These are phyloP conservation scores for Chaetomiaceae sp. DNA, from an alignment of 2,329 filamentous ascomycete species.

Conservation along the genomic window DNA sequence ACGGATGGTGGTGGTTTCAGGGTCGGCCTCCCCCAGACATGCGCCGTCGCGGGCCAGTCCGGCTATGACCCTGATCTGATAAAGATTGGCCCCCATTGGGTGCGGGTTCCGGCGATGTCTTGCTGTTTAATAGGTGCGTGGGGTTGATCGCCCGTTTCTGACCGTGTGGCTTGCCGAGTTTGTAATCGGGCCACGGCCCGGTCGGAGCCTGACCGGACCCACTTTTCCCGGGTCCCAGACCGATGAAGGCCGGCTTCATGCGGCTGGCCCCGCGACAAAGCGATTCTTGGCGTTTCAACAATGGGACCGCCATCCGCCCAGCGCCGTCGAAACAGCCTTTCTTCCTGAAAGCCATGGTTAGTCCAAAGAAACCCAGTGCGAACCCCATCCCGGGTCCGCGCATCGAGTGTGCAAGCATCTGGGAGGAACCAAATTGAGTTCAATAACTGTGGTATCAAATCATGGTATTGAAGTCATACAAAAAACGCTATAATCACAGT, in stretches of 20 bases:
- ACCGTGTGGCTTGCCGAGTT: conserved; percentile 9
- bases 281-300: conserved; percentile 3
- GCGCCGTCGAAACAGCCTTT: too few species aligned
- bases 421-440: background rate
- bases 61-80: background rate
- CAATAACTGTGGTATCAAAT: background rate
- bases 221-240: conserved; percentile 7
- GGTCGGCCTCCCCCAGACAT: background rate
- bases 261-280: background rate
- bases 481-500: background rate
- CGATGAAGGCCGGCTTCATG: background rate
- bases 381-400: too few species aligned
- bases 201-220: conserved; percentile 2
- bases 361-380: background rate
- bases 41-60: background rate
- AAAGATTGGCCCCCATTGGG: background rate
- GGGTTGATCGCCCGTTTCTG: conserved; percentile 7
- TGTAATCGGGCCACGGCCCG: conserved; percentile 10
- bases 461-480: conserved; percentile 2
- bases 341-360: background rate
- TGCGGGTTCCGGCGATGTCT: background rate
- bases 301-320: background rate
- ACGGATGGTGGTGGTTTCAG: conserved; percentile 1
- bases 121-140: background rate
- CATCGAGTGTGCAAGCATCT: too few species aligned